Percentiles rank a stretch among this genome's conserved stretches.
Conservation (phyloP, 768 basidiomycete genomes). For the Ramaria sp. region DNA sequence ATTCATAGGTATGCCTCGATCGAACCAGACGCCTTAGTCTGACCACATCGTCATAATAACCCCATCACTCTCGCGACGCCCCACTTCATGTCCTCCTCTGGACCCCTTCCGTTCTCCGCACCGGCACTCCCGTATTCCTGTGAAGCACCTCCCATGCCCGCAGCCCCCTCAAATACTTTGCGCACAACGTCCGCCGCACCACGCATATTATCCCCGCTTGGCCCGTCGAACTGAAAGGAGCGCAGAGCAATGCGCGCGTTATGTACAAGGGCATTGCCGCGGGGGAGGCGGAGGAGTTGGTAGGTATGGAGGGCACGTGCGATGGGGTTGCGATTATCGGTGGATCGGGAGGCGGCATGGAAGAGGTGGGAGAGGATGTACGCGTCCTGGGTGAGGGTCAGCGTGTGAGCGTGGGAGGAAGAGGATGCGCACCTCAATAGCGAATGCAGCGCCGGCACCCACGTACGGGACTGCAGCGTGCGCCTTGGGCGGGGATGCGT, state of each 20-base stretch:
- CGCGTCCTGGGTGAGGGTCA: conserved; percentile 16
- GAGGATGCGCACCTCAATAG: conserved; percentile 30
- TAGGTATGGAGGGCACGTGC: conserved; percentile 21
- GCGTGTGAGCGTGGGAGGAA: background rate
- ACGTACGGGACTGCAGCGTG: conserved; percentile 38
- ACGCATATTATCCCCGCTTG: background rate
- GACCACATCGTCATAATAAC: too few relatives aligned
- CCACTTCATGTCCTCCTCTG: too few relatives aligned
- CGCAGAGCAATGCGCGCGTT: background rate
- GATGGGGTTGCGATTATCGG: conserved; percentile 4
- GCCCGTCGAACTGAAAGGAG: background rate
- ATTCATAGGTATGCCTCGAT: too few relatives aligned
- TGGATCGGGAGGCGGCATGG: conserved; percentile 12
- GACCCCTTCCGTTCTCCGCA: too few relatives aligned
- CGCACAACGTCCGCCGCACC: background rate
- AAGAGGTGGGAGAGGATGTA: conserved; percentile 22
- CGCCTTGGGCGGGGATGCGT: conserved; percentile 18
- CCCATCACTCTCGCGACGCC: too few relatives aligned
- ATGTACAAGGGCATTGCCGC: conserved; percentile 11
- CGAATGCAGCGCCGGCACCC: conserved; percentile 40
- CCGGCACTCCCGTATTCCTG: too few relatives aligned
- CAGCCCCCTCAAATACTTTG: background rate
- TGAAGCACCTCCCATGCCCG: background rate
- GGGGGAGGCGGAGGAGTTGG: conserved; percentile 22
- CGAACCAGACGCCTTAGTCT: too few relatives aligned